Evolutionary conservation across 73 alveolate genomes (phyloP).

Genomic region (Paramecium biaurelia): DNA sequence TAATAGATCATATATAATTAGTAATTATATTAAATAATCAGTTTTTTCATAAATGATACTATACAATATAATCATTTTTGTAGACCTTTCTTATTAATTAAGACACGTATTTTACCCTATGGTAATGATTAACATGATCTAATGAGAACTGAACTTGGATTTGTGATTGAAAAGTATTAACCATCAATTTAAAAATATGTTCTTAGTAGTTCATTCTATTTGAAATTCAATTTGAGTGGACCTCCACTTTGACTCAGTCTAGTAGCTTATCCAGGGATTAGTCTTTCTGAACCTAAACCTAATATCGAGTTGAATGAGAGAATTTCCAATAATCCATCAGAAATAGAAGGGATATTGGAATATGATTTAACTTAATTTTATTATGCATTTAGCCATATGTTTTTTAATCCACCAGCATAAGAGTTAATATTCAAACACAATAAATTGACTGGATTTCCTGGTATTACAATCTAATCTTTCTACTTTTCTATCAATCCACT

Average conservation of each 20-base stretch:
- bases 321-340: constrained; percentile 79
- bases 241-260: constrained; percentile 74
- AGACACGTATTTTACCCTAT: constrained; percentile 13
- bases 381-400: constrained; percentile 78
- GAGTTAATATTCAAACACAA: constrained; percentile 77
- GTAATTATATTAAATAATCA: too few relatives aligned
- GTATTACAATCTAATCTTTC: constrained; percentile 75
- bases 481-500: background rate
- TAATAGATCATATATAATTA: too few relatives aligned
- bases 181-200: constrained; percentile 82
- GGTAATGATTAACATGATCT: background rate
- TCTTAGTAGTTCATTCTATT: constrained; percentile 55
- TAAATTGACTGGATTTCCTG: constrained; percentile 53
- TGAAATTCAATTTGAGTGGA: constrained; percentile 63
- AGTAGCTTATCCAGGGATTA: constrained; percentile 65
- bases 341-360: constrained; percentile 42
- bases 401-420: constrained; percentile 88
- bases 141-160: constrained; percentile 1
- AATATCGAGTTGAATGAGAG: constrained; percentile 64
- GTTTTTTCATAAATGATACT: too few relatives aligned
- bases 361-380: constrained; percentile 34
- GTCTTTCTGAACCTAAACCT: constrained; percentile 62
- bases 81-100: background rate
- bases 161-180: constrained; percentile 64
- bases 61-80: background rate